Percentiles rank a stretch among this genome's conserved stretches.
phyloP scores from a whole-genome alignment of 2,329 filamentous ascomycete genomes.

The Trichophyton verrucosum region DNA sequence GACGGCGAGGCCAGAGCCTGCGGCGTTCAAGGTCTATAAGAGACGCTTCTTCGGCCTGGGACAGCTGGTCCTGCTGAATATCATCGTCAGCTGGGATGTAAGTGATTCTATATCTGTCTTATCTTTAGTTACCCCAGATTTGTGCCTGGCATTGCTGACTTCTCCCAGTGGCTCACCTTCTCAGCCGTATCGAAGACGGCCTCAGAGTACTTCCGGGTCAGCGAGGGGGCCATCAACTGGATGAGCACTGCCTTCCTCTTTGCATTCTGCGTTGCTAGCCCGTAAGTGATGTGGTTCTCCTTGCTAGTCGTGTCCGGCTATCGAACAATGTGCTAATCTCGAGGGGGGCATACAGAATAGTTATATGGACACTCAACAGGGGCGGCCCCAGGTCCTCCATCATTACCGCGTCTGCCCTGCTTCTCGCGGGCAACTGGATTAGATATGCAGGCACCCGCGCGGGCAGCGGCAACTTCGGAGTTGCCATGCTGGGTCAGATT shows the following conservation, averaged over 20 bases:
- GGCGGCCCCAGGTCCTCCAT: slow-evolving; percentile 67
- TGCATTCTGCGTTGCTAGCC: slow-evolving; percentile 61
- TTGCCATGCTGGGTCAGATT: slow-evolving; percentile 84
- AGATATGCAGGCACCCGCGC: slow-evolving; percentile 59
- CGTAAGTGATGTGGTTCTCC: slow-evolving; percentile 32
- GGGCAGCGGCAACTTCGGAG: slow-evolving; percentile 52
- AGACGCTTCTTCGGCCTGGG: slow-evolving; percentile 77
- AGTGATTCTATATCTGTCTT: slow-evolving; percentile 31
- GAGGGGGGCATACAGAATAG: slow-evolving; percentile 28
- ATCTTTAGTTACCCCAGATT: neutral
- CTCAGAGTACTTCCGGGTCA: slow-evolving; percentile 62
- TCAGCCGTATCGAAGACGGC: slow-evolving; percentile 66
- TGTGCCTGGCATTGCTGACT: no score
- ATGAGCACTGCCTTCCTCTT: slow-evolving; percentile 79
- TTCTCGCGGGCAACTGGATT: slow-evolving; percentile 82
- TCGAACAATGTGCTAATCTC: neutral
- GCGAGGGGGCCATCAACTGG: slow-evolving; percentile 77
- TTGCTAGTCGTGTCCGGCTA: neutral
- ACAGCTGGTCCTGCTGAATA: slow-evolving; percentile 77
- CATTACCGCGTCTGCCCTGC: slow-evolving; percentile 56
- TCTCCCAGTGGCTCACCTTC: slow-evolving; percentile 72
- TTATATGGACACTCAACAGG: slow-evolving; percentile 65
- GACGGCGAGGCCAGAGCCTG: neutral
- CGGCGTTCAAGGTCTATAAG: slow-evolving; percentile 55
- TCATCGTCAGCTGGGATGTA: slow-evolving; percentile 92